Evolutionary conservation across 257 asterid species (phyloP), one percentile per base, ranked within the genome.

Genomic region (Nicotiana tomentosiformis): DNA sequence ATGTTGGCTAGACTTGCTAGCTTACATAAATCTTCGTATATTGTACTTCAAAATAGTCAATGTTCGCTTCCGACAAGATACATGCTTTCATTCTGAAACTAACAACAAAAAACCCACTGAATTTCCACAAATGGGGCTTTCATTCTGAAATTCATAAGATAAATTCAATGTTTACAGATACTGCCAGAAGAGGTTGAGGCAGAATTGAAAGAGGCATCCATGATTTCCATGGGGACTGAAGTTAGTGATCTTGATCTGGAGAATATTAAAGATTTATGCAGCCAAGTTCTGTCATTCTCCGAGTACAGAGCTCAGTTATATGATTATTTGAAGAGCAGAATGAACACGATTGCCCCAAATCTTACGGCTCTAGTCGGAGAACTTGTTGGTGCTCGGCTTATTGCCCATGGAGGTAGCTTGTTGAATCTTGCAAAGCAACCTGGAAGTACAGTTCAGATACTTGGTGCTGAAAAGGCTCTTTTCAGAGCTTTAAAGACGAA

Each of bases 221-320:
- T 88, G 88, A 95, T 95, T 84, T 95, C 98, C 84, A 95, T 95
- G 98, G 98, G 98, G 77, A 95, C 98, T 80, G 98, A 95, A 90
- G 92, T 95, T 57, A 93, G 95, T 80, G 98, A 95, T 46, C 91
- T 93, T 67, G 98, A 95, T 90, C 86, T 93, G 87, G 92, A 89
- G 82, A 95, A 95, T 83, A 93, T 95, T 64, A 95, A 92, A 84
- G 97, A 93, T 81, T 85, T 95, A 46, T 95, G 98, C 90, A 88
- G 68, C 90, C 98, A 95, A 88, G 98, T 95, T 51, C 89, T 95
- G 30, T 90, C 98, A 35, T 93, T 93, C 55, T 81, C 98, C 0
- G 98, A 95, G 70, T 95, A 93, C 87, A 89, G 98, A 85, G 96
- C 96, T 51, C 98, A 95, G 83, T 83, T 95, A 12, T 93, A 88